Evolutionary conservation across 148 eudicot species (phyloP), one percentile per base, ranked within the genome.

Genomic region (Vaccinium darrowii): DNA sequence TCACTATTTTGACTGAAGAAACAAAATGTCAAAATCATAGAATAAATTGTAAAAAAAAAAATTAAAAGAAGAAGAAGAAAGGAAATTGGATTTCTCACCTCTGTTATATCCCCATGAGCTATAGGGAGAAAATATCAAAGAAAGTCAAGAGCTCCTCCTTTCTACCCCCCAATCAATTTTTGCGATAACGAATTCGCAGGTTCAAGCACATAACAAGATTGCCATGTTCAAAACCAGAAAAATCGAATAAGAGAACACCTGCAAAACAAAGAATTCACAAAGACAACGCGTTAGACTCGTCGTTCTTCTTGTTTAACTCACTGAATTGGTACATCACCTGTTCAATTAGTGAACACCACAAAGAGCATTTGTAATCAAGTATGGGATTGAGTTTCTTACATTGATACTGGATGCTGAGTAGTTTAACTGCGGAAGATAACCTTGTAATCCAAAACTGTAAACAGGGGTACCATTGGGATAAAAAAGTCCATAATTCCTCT

Each of bases 401-500:
- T 88, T 86, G 36, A 76, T 75, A 81, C 67, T 84, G 72, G 92
- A 80, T 87, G 88, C 78, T 13, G 93, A 84, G 51, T 77, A 88
- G 9, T 88, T 76, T 51, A 93, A 87, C 77, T 84, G 87, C 16
- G 97, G 98, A 71, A 94, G 87, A 82, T 87, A 87, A 25, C 95
- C 93, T 67, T 89, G 93, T 69, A 93, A 88, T n/a, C 98, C 97
- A 69, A 96, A 82, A 57, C 91, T 85, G 84, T 96, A 96, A 86
- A 94, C 99, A 33, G 94, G 94, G 50, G 85, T 81, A 13, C 87
- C 92, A 90, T 93, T 60, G n/a, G 99, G 99, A 84, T 94, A 93
- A 76, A 86, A 96, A 25, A 96, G 74, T 25, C 99, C 99, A 81
- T 94, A 96, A 74, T 96, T 94, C 84, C 97, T 92, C 88, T 96